Evolutionary conservation across 177 flowering plant genomes (phyloP).

Genomic region (Tripterygium wilfordii): DNA sequence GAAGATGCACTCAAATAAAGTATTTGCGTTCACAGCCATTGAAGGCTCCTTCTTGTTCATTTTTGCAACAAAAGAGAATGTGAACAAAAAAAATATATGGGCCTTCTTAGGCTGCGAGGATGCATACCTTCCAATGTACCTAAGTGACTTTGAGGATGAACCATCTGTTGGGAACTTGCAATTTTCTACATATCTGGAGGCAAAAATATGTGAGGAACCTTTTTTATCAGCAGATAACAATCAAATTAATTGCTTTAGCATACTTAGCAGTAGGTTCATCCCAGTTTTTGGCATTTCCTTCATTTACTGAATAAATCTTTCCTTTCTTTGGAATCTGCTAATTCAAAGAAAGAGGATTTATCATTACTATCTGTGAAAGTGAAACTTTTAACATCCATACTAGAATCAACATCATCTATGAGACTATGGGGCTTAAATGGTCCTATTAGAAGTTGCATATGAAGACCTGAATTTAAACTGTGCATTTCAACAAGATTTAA

Average conservation of each 20-base stretch:
- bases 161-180: slow-evolving; percentile 92
- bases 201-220: slow-evolving; percentile 8
- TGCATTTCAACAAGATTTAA: too few species aligned
- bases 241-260: slow-evolving; percentile 12
- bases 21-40: too few species aligned
- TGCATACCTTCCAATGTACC: slow-evolving; percentile 88
- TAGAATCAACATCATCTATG: too few species aligned
- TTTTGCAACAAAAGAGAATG: too few species aligned
- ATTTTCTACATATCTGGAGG: slow-evolving; percentile 67
- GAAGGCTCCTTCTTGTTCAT: too few species aligned
- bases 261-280: slow-evolving; percentile 91
- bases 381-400: too few species aligned
- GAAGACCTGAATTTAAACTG: too few species aligned
- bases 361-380: too few species aligned
- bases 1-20: too few species aligned
- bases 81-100: too few species aligned
- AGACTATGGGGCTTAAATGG: too few species aligned
- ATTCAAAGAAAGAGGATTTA: slow-evolving; percentile 4
- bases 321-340: slow-evolving; percentile 98
- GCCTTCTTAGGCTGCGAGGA: background rate
- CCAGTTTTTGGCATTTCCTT: slow-evolving; percentile 99
- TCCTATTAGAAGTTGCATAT: too few species aligned
- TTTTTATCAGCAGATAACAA: background rate
- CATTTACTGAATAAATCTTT: slow-evolving; percentile 95
- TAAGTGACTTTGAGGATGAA: slow-evolving; percentile 79